Conservation (phyloP, 768 basidiomycete genomes). For the Boletus barrowsii region DNA sequence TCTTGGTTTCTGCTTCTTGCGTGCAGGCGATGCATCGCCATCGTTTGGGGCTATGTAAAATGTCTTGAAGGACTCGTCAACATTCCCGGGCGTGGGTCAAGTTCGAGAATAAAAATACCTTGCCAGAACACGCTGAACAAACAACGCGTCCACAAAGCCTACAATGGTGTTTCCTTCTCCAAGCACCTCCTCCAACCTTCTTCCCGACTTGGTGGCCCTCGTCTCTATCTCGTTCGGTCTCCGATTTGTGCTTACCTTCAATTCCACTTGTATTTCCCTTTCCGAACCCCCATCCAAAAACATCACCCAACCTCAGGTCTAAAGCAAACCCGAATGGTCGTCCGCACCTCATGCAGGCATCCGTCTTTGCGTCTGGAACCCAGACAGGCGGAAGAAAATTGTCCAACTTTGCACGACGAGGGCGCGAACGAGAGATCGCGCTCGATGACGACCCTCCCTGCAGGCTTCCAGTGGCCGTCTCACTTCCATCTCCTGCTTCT, state of each 20-base stretch:
- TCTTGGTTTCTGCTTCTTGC: constrained; percentile 46
- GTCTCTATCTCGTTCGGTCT: constrained; percentile 3
- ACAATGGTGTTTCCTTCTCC: constrained; percentile 79
- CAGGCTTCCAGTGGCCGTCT: neutral
- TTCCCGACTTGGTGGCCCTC: constrained; percentile 9
- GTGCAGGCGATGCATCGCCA: constrained; percentile 38
- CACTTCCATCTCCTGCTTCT: constrained; percentile 41
- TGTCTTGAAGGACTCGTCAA: constrained; percentile 47
- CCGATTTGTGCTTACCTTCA: constrained; percentile 14
- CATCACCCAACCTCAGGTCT: constrained; percentile 23
- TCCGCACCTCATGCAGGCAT: constrained; percentile 82
- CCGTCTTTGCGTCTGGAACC: constrained; percentile 86
- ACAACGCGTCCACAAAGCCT: constrained; percentile 83
- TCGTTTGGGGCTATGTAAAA: constrained; percentile 62
- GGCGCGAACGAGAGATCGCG: constrained; percentile 1
- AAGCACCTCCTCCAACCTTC: constrained; percentile 21
- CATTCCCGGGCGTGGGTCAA: neutral
- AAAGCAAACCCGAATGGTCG: constrained; percentile 58
- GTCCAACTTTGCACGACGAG: constrained; percentile 28
- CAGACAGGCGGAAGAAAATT: constrained; percentile 89
- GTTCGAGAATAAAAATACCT: constrained; percentile 40
- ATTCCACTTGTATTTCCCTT: constrained; percentile 38
- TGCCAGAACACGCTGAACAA: constrained; percentile 78
- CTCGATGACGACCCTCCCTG: neutral
- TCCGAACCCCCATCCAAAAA: constrained; percentile 27